Base-by-base conservation (phyloP, 2,329 filamentous ascomycete species). In the Amylocarpus encephaloides region DNA sequence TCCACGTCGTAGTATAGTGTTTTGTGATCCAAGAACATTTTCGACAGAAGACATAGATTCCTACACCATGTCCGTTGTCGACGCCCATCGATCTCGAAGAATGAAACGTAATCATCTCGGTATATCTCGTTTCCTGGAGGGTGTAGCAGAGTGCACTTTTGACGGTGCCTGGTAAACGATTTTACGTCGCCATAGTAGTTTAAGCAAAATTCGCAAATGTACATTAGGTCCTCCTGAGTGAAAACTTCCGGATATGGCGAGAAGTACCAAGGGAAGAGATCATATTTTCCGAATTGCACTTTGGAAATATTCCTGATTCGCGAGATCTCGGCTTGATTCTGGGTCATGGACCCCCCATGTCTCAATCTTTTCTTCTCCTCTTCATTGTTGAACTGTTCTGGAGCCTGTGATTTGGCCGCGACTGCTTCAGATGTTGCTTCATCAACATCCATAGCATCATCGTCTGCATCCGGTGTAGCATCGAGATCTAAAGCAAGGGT, bases 1-100 rank as follows among this genome's bases (percentile, higher is more conserved):
- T 98, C 93, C n/a, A 98, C 93, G 62, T 98, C 93, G 72, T 98
- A 98, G 73, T 96, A 98, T 6, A 98, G 81, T 5, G 93, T 97
- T 70, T 98, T 98, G 68, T 96, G 94, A 59, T 95, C 93, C 34
- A 98, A 77, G 66, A 98, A 98, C 71, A 97, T 88, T 65, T 98
- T 98, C 18, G 86, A 93, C 13, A 98, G 75, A 9, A 98, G 74
- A 68, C 93, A 98, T 5, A 98, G 77, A 61, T 98, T 98, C 46
- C 94, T 86, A 64, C 93, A 98, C 83, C 93, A 98, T 1, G 92
- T 95, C 3, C 92, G 81, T 66, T 98, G 94, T 51, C 94, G 82
- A 29, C 91, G 81, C 1, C 93, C 93, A 65, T 98, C 93, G 52
- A 98, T 95, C 67, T 98, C 93, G 65, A 95, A 98, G 60, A 98